These are phyloP conservation scores for Fragaria vesca DNA, from an alignment of 306 rosid genomes.

Conservation along the genomic window DNA sequence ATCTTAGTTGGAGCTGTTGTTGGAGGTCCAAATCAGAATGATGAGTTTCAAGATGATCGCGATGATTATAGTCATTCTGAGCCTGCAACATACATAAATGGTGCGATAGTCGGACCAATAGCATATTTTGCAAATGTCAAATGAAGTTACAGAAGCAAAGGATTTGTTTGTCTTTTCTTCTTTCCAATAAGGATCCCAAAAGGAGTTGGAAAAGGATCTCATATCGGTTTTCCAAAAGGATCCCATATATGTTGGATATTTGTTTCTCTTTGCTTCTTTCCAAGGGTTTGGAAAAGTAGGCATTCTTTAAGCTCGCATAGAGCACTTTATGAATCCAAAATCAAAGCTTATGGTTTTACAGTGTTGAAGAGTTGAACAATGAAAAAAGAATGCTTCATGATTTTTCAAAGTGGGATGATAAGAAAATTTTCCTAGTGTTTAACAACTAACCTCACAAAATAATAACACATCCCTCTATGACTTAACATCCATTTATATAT, in stretches of 20 bases:
- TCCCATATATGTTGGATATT: background rate
- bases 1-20: constrained; percentile 72
- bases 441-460: no score
- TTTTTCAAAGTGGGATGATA: no score
- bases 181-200: background rate
- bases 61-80: constrained; percentile 76
- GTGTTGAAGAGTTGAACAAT: background rate
- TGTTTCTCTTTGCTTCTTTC: background rate
- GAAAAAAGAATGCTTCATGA: background rate
- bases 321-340: background rate
- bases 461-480: no score
- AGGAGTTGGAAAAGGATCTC: background rate
- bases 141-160: background rate
- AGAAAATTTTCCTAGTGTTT: no score
- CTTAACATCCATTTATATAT: no score
- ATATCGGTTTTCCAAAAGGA: background rate
- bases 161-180: background rate
- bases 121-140: constrained; percentile 60
- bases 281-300: background rate
- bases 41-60: constrained; percentile 74
- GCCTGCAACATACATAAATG: constrained; percentile 81
- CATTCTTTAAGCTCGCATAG: background rate
- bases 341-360: background rate
- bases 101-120: constrained; percentile 74
- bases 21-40: constrained; percentile 82